Percentiles rank a stretch among this genome's conserved stretches.
phyloP scores from a whole-genome alignment of 768 basidiomycete species.

The Tephrocybe sp. region DNA sequence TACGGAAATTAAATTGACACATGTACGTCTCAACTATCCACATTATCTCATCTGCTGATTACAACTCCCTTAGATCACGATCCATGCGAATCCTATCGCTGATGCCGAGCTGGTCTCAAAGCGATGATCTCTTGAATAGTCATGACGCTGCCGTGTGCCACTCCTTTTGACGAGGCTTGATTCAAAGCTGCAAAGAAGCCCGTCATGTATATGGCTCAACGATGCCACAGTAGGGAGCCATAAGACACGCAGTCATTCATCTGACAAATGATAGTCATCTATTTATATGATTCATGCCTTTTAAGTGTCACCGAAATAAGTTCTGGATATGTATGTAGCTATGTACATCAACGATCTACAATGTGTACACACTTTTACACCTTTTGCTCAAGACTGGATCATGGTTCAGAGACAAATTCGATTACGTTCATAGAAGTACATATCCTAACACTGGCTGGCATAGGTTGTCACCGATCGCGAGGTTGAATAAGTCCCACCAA shows the following conservation, averaged over 20 bases:
- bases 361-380: no score
- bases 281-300: no score
- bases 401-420: not conserved
- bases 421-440: conserved; percentile 1
- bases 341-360: not conserved
- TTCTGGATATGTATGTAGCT: not conserved
- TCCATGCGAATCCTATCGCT: conserved; percentile 95
- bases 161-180: not conserved
- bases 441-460: not conserved
- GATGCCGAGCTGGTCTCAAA: conserved; percentile 55
- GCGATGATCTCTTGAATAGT: conserved; percentile 18
- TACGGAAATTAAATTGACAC: conserved; percentile 77
- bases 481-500: conserved; percentile 80
- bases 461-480: conserved; percentile 37
- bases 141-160: not conserved
- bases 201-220: not conserved
- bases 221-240: not conserved
- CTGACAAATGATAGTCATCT: no score
- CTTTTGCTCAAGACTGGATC: no score
- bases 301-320: not conserved
- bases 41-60: conserved; percentile 1
- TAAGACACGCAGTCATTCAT: no score
- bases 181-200: not conserved
- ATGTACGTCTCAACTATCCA: conserved; percentile 48
- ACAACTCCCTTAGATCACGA: conserved; percentile 56